Evolutionary conservation across 2,329 filamentous ascomycete species (phyloP).

Genomic region (Geosmithia putterillii): DNA sequence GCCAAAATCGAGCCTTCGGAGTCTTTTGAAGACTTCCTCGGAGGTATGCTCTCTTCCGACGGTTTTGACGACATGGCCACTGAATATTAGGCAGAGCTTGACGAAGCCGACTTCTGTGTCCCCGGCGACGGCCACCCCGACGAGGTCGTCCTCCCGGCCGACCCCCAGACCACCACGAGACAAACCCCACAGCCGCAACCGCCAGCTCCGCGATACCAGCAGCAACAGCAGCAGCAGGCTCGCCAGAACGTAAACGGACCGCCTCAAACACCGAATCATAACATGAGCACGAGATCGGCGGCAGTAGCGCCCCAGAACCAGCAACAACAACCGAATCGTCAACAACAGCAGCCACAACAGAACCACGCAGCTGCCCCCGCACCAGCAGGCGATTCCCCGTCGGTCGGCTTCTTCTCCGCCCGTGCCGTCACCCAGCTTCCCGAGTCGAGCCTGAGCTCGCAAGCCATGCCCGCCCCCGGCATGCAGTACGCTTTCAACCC

Average conservation of each 20-base stretch:
- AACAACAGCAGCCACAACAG: background rate
- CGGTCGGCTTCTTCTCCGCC: constrained; percentile 59
- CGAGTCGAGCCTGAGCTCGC: constrained; percentile 24
- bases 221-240: background rate
- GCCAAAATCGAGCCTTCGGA: constrained; percentile 20
- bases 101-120: constrained; percentile 65
- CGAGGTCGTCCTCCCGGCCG: constrained; percentile 47
- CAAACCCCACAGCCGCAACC: constrained; percentile 4
- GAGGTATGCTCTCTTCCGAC: constrained; percentile 28
- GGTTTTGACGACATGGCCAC: constrained; percentile 22
- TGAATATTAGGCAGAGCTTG: constrained; percentile 46
- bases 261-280: constrained; percentile 19
- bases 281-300: background rate
- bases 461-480: constrained; percentile 26
- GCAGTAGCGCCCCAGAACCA: background rate
- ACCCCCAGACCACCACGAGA: constrained; percentile 6
- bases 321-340: background rate
- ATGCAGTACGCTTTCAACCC: constrained; percentile 55
- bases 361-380: constrained; percentile 9
- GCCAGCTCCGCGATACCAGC: constrained; percentile 6
- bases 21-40: constrained; percentile 39
- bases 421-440: constrained; percentile 47
- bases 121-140: constrained; percentile 61
- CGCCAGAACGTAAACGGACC: constrained; percentile 1
- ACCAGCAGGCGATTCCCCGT: constrained; percentile 17